phyloP scores from a whole-genome alignment of 164 flowering plant genomes.

The Dillenia suffruticosa region DNA sequence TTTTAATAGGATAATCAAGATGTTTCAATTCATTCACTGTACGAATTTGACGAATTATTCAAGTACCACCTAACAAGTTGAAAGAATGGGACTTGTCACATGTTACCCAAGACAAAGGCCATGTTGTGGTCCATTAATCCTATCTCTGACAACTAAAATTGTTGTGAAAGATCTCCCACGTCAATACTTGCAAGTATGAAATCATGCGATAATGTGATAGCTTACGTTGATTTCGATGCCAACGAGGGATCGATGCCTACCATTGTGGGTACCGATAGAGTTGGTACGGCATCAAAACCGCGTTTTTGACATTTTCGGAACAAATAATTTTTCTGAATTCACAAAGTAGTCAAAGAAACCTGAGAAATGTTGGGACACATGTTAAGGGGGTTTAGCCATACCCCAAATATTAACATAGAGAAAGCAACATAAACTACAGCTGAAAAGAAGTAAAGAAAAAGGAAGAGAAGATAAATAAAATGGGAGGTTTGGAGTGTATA shows the following conservation, averaged over 20 bases:
- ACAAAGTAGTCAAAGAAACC: too few relatives aligned
- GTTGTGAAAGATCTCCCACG: not conserved
- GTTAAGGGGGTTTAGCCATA: not conserved
- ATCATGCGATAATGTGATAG: too few relatives aligned
- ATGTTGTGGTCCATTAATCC: not conserved
- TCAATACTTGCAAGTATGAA: not conserved
- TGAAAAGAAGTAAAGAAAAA: not conserved
- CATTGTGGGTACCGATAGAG: too few relatives aligned
- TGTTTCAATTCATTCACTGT: too few relatives aligned
- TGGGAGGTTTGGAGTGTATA: constrained; percentile 26
- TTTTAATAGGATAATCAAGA: too few relatives aligned
- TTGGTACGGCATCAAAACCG: too few relatives aligned
- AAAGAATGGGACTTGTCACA: not conserved
- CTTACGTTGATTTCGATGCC: too few relatives aligned
- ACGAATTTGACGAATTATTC: not conserved
- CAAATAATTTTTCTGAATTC: too few relatives aligned
- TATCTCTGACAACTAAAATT: not conserved
- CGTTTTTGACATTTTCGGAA: too few relatives aligned
- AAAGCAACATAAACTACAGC: not conserved
- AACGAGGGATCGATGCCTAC: too few relatives aligned
- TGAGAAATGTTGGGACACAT: too few relatives aligned
- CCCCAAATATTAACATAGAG: not conserved
- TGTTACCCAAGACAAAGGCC: not conserved
- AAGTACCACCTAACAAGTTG: not conserved
- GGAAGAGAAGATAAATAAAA: not conserved